Evolutionary conservation across 140 eudicot genomes (phyloP), one percentile per base, ranked within the genome.

Genomic region (Bidens hawaiensis): DNA sequence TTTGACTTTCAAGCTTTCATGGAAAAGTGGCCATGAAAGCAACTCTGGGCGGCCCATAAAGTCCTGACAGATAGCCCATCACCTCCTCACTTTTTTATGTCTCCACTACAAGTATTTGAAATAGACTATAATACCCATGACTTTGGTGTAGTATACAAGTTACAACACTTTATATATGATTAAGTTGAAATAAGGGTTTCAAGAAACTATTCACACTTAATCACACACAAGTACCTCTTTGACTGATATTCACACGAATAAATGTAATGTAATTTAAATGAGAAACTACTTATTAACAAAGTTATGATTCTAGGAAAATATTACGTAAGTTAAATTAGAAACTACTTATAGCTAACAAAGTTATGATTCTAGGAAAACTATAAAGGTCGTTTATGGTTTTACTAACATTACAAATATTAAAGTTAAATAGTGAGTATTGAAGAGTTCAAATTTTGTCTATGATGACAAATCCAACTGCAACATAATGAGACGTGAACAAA

Each of bases 41-140:
- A 72, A 70, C 48, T 21, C 17, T 49, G 64, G 31, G 51, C 28
- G 58, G 64, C 58, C 64, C 56, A 67, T 74, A 74, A 74, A 66
- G 74, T 74, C 60, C 51, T 38, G 42, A 28, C 42, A 59, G 6
- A 67, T 25, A 49, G 42, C 74, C 74, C 74, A 67, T 74, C 40
- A 58, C 69, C 57, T n/a, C 53, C 11, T 59, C 2, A 14, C 19
- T 9, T 65, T 73, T 46, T n/a, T 48, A 5, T 47, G 67, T 73
- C 24, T 33, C 19, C 41, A 19, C 26, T 17, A 57, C 54, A 46
- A 9, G n/a, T n/a, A 65, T 43, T 52, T 17, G 4, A 50, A 45
- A 57, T 34, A 8, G 16, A 50, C 57, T 0, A 4, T 33, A 13
- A 26, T 34, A 36, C 40, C 68, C 63, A 6, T 25, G 4, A 10